Conservation (phyloP, 2,329 filamentous ascomycete genomes). For the Ceratocystis cubensis region DNA sequence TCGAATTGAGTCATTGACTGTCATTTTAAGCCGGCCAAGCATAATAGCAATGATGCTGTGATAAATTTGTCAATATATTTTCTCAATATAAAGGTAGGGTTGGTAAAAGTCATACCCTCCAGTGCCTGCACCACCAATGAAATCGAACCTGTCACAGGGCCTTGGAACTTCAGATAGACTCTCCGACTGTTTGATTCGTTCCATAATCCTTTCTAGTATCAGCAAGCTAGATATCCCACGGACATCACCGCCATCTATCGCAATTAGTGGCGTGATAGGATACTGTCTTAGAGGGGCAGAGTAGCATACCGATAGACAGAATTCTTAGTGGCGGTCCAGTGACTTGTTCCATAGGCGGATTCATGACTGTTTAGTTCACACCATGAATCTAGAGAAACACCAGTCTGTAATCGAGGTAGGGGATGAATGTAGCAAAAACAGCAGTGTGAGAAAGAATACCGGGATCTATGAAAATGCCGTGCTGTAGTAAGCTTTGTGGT, state of each 20-base stretch:
- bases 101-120: constrained; percentile 23
- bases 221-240: constrained; percentile 26
- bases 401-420: no score
- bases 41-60: neutral
- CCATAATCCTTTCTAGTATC: constrained; percentile 25
- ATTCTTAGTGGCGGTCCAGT: no score
- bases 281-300: no score
- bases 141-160: constrained; percentile 26
- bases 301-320: no score
- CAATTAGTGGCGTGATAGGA: no score
- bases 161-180: constrained; percentile 22
- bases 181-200: constrained; percentile 19
- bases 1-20: neutral
- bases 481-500: no score
- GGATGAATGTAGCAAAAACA: no score
- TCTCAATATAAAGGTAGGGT: no score
- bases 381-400: no score
- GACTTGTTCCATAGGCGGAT: fast-evolving
- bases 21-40: neutral
- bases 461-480: no score
- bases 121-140: constrained; percentile 27
- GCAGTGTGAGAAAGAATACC: fast-evolving
- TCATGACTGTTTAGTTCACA: no score
- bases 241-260: constrained; percentile 24
- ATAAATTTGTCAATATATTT: no score